Base-by-base conservation (phyloP, 2,329 filamentous ascomycete species). In the Trichoderma polysporum region DNA sequence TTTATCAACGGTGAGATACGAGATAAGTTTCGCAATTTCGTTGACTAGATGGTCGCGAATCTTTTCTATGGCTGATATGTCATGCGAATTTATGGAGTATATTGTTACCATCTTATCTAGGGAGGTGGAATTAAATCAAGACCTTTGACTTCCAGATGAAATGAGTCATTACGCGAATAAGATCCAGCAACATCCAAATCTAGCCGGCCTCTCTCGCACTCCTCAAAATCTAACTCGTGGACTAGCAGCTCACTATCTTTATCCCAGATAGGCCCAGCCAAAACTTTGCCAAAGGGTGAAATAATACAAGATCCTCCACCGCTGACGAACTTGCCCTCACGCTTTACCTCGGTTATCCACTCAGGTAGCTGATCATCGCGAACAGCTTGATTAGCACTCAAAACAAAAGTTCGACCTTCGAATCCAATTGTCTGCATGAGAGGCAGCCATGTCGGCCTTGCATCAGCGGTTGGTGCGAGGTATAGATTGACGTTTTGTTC, bases 101-200 rank as follows among this genome's bases (percentile, higher is more conserved):
- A 45, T 45, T 45, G n/a, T 19, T 45, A 45, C 22, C 22, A 0
- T 45, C n/a, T 3, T 22, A 45, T 45, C 41, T 19, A 45, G 9
- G n/a, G 59, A 29, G 59, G 59, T 52, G 59, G 45, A n/a, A 62
- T 39, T 29, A 62, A 39, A 15, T 62, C 59, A 22, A 62, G 59
- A 4, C 59, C 47, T 4, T 52, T 62, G 6, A 62, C 59, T 10
- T 33, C 22, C 17, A 62, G 27, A 22, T 62, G 59, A 27, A 62
- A 62, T 12, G 59, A 62, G n/a, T 62, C 59, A 52, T 62, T 62
- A 10, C 58, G 58, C 7, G 58, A 61, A 52, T 61, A 61, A n/a
- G 58, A 61, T n/a, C 58, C 58, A 37, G 58, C 58, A 61, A 61
- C 58, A 19, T 61, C 58, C 45, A 61, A 39, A 15, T 61, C 58